phyloP scores from a whole-genome alignment of 73 alveolate species.

The Tetrahymena malaccensis region DNA sequence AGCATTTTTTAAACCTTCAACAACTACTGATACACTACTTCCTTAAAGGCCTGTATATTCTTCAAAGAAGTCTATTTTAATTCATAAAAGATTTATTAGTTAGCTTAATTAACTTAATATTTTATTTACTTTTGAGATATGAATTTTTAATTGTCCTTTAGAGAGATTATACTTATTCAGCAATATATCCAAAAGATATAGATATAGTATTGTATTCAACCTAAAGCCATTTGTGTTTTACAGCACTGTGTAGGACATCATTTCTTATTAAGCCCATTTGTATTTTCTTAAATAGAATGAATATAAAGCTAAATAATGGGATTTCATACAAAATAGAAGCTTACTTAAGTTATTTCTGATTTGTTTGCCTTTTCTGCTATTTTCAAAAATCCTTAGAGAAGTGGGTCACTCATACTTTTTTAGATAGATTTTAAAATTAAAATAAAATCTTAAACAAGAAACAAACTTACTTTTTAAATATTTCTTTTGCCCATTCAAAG shows the following conservation, averaged over 20 bases:
- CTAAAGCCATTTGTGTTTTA: constrained; percentile 11
- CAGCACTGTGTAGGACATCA: constrained; percentile 23
- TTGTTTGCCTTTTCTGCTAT: constrained; percentile 19
- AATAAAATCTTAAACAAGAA: not conserved
- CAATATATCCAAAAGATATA: constrained; percentile 24
- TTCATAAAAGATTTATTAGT: not conserved
- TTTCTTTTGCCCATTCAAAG: constrained; percentile 17
- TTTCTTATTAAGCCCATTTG: constrained; percentile 11
- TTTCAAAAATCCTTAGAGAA: constrained; percentile 3
- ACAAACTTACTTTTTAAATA: not conserved
- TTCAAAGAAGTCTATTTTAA: not conserved
- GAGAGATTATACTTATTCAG: constrained; percentile 13
- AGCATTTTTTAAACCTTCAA: constrained; percentile 14
- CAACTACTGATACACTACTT: not conserved
- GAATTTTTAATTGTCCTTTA: constrained; percentile 3
- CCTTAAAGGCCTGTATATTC: constrained; percentile 1
- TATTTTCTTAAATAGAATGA: not conserved
- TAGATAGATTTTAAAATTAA: not conserved
- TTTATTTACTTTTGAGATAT: not conserved
- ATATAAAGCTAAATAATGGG: too few relatives aligned
- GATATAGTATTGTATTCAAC: constrained; percentile 27
- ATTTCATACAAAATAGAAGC: not conserved
- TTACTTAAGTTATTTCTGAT: constrained; percentile 2
- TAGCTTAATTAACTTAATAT: not conserved
- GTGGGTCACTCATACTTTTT: not conserved